Percentiles rank a stretch among this genome's conserved stretches.
phyloP scores from a whole-genome alignment of 306 rosid species.

The Comarum palustre region DNA sequence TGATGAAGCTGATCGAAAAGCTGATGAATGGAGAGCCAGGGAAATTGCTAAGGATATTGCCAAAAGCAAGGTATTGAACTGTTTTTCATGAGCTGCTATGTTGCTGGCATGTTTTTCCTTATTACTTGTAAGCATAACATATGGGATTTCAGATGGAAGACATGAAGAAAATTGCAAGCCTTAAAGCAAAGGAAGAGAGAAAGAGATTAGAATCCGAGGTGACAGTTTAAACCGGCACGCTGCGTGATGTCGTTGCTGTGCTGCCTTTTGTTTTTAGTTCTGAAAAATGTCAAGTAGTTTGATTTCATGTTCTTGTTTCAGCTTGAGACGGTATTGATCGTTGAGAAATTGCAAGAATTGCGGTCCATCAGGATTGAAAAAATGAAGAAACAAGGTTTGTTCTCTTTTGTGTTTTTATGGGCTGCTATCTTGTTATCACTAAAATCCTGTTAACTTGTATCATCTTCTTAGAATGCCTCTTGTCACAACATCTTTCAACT shows the following conservation, averaged over 20 bases:
- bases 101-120: not conserved
- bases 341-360: conserved; percentile 86
- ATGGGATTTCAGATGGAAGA: conserved; percentile 63
- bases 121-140: conserved; percentile 1
- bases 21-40: conserved; percentile 88
- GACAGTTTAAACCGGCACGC: not conserved
- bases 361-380: conserved; percentile 78
- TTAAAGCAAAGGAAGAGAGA: conserved; percentile 84
- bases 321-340: conserved; percentile 76
- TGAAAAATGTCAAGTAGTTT: conserved; percentile 1
- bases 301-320: conserved; percentile 32
- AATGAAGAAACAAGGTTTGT: conserved; percentile 78
- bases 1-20: conserved; percentile 64
- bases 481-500: not conserved
- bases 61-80: conserved; percentile 54
- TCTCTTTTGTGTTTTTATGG: not conserved
- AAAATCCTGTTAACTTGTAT: not conserved
- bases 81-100: not conserved
- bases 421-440: not conserved
- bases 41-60: conserved; percentile 85
- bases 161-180: conserved; percentile 79
- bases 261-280: not conserved
- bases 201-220: conserved; percentile 80
- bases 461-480: not conserved
- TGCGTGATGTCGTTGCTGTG: not conserved